Evolutionary conservation across 2,329 filamentous ascomycete species (phyloP).

Genomic region (Beauveria varroae): DNA sequence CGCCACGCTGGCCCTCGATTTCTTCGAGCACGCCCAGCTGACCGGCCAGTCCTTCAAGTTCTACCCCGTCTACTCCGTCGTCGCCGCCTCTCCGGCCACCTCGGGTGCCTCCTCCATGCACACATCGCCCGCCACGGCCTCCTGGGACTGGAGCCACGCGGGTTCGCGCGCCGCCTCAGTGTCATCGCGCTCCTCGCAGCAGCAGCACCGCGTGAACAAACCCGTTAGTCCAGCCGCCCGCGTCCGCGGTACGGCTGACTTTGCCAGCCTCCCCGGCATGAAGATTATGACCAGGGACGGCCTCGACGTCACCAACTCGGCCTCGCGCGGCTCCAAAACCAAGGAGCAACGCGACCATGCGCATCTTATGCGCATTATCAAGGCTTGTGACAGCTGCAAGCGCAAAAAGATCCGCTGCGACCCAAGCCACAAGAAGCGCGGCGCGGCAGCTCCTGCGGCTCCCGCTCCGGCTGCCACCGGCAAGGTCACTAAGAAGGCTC

Average conservation of each 20-base stretch:
- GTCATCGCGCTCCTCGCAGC: slow-evolving; percentile 23
- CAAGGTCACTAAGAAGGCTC: slow-evolving; percentile 5
- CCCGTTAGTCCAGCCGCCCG: slow-evolving; percentile 19
- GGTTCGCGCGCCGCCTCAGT: slow-evolving; percentile 20
- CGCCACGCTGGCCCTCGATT: slow-evolving; percentile 49
- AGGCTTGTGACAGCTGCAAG: slow-evolving; percentile 56
- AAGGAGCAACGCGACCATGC: slow-evolving; percentile 62
- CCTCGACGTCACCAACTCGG: slow-evolving; percentile 53
- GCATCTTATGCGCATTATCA: slow-evolving; percentile 59
- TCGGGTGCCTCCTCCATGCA: slow-evolving; percentile 42
- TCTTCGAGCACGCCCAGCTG: slow-evolving; percentile 43
- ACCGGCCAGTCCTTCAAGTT: slow-evolving; percentile 56
- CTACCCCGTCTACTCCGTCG: slow-evolving; percentile 41
- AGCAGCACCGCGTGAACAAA: slow-evolving; percentile 21
- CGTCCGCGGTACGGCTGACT: slow-evolving; percentile 30
- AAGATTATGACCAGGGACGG: slow-evolving; percentile 60
- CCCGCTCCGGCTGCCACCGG: slow-evolving; percentile 1
- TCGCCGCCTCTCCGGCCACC: slow-evolving; percentile 37
- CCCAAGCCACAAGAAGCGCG: slow-evolving; percentile 48
- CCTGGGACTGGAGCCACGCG: slow-evolving; percentile 37
- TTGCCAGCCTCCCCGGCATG: slow-evolving; percentile 53
- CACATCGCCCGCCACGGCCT: slow-evolving; percentile 41
- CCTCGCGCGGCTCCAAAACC: slow-evolving; percentile 56
- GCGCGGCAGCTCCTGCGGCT: slow-evolving; percentile 23
- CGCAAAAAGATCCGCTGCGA: slow-evolving; percentile 58